phyloP scores from a whole-genome alignment of 2,329 filamentous ascomycete genomes.

The Botryotinia narcissicola region DNA sequence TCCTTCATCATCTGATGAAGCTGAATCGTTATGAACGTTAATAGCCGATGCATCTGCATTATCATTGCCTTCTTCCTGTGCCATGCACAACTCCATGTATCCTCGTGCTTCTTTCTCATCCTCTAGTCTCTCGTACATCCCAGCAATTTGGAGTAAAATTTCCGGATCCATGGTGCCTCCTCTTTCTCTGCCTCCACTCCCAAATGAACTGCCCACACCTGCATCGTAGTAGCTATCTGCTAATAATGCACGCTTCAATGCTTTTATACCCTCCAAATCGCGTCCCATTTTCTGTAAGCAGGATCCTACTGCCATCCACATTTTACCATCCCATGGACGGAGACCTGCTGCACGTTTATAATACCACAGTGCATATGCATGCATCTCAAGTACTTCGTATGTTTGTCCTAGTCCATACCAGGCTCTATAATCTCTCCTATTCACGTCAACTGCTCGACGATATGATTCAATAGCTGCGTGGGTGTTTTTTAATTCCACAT shows the following conservation, averaged over 20 bases:
- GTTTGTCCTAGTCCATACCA: conserved; percentile 98
- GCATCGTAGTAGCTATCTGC: conserved; percentile 84
- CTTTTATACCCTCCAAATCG: conserved; percentile 87
- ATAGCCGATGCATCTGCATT: conserved; percentile 51
- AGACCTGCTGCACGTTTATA: conserved; percentile 93
- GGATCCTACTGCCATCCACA: conserved; percentile 96
- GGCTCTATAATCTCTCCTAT: conserved; percentile 91
- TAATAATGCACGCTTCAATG: conserved; percentile 85
- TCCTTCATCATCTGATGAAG: conserved; percentile 47
- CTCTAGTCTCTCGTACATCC: conserved; percentile 78
- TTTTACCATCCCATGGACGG: conserved; percentile 94
- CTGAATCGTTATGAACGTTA: conserved; percentile 46
- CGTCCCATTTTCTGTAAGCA: conserved; percentile 89
- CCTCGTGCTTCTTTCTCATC: conserved; percentile 78
- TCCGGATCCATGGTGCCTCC: conserved; percentile 76
- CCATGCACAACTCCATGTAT: conserved; percentile 95
- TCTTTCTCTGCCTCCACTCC: conserved; percentile 46
- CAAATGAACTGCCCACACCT: conserved; percentile 46
- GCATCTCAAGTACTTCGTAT: conserved; percentile 97
- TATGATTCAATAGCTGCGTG: conserved; percentile 98
- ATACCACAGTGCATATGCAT: conserved; percentile 95
- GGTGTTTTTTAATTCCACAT: conserved; percentile 97
- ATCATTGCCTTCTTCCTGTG: conserved; percentile 78
- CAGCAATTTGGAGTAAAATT: conserved; percentile 83
- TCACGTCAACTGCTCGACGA: conserved; percentile 89